Evolutionary conservation across 805 yeast genomes (phyloP), one percentile per base, ranked within the genome.

Genomic region (Saturnispora gosingensis): DNA sequence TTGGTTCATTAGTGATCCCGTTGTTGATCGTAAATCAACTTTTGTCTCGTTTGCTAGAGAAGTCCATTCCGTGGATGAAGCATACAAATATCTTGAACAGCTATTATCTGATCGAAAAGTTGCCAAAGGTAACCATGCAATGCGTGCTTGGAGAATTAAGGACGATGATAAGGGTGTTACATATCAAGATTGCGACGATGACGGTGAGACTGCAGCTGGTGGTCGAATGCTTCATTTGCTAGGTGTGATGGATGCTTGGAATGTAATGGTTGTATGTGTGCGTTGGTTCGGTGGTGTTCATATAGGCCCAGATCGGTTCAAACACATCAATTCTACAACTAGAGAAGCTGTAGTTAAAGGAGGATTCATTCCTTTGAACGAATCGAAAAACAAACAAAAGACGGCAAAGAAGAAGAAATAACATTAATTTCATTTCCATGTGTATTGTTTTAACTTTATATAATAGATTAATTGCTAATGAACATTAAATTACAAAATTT

Each of bases 131-230:
- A 65, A 76, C 1, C 98, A 91, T 66, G 83, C 83, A 54, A 93
- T 93, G 82, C 77, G 81, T 15, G 93, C 96, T 0, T 90, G 91
- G 84, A 71, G 98, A 56, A 83, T 93, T 3, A 73, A 73, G 51
- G 65, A 74, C n/a, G 65, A 62, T 0, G 68, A 62, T 1, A 71
- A 73, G 18, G 87, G 82, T 0, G 76, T 80, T 0, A 72, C 76
- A 36, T 76, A 74, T 46, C 93, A 87, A 59, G 97, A 93, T 59
- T 89, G 87, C 59, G 97, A 93, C 62, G 98, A 93, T 65, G 99
- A 91, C 63, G 99, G 99, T 3, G 99, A 93, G 63, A 76, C 95
- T 0, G 98, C 98, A 0, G 96, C 98, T 1, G 99, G 99, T 9
- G 81, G 90, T 5, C 71, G 97, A 53, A 70, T 90, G 74, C 67